These are phyloP conservation scores for Tetrahymena elliotti DNA, from an alignment of 73 alveolate genomes.

Conservation along the genomic window DNA sequence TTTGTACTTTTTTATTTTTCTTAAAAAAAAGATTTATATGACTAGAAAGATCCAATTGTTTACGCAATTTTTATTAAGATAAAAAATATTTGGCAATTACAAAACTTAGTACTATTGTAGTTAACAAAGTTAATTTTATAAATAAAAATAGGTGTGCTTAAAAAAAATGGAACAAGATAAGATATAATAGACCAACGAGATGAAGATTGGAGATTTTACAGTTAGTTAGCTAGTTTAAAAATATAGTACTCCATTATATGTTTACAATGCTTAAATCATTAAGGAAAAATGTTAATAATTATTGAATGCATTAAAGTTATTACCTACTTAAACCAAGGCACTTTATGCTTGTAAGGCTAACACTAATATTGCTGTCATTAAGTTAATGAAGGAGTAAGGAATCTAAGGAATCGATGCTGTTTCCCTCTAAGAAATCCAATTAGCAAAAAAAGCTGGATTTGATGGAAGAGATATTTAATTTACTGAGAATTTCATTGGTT, in stretches of 20 bases:
- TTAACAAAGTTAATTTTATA: not conserved
- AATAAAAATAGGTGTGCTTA: no score
- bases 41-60: not conserved
- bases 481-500: conserved; percentile 31
- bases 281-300: not conserved
- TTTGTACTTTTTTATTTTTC: not conserved
- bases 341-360: conserved; percentile 46
- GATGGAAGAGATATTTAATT: not conserved
- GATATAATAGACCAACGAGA: not conserved
- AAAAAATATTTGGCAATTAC: not conserved
- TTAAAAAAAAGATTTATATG: not conserved
- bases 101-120: not conserved
- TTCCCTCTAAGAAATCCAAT: conserved; percentile 11
- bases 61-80: not conserved
- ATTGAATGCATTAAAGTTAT: not conserved
- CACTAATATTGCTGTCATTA: conserved; percentile 1
- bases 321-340: not conserved
- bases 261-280: not conserved
- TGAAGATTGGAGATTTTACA: not conserved
- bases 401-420: conserved; percentile 46
- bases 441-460: conserved; percentile 22
- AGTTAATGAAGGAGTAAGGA: conserved; percentile 22
- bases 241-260: not conserved
- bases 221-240: not conserved
- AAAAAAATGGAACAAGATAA: not conserved